These are phyloP conservation scores for Helichrysum umbraculigerum DNA, from an alignment of 129 eudicot genomes.

Conservation along the genomic window DNA sequence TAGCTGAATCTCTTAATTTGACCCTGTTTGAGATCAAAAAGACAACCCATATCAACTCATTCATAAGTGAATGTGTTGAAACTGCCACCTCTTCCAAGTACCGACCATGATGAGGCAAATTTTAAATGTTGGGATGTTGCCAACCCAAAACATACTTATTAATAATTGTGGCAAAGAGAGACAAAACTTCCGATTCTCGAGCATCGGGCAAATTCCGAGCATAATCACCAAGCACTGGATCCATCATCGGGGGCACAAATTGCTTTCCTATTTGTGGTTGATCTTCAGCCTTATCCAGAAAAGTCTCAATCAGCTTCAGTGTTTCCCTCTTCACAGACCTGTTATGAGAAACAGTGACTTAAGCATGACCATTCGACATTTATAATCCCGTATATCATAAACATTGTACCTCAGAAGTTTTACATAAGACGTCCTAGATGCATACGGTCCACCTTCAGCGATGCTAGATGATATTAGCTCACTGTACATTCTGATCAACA, in stretches of 20 bases:
- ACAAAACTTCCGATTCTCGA: conserved; percentile 94
- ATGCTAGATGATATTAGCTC: conserved; percentile 87
- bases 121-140: conserved; percentile 1
- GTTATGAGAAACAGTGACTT: conserved; percentile 28
- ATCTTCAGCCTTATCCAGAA: conserved; percentile 95
- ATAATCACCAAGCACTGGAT: conserved; percentile 96
- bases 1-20: not conserved
- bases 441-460: conserved; percentile 87
- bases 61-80: not conserved
- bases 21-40: not conserved
- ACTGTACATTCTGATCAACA: conserved; percentile 82
- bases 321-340: conserved; percentile 97
- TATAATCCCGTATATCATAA: not conserved
- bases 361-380: conserved; percentile 1
- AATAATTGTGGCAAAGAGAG: conserved; percentile 94
- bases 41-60: not conserved
- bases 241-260: conserved; percentile 99
- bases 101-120: not conserved
- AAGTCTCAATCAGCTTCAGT: conserved; percentile 92
- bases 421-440: conserved; percentile 76
- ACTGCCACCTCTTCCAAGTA: not conserved
- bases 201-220: conserved; percentile 97
- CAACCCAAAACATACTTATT: conserved; percentile 63
- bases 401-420: conserved; percentile 78
- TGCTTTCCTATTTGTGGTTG: conserved; percentile 94